A percentile compares a stretch with the other conserved stretches of the same genome.
These are phyloP conservation scores for Sonneratia caseolaris DNA, from an alignment of 345 rosid genomes.

Conservation along the genomic window DNA sequence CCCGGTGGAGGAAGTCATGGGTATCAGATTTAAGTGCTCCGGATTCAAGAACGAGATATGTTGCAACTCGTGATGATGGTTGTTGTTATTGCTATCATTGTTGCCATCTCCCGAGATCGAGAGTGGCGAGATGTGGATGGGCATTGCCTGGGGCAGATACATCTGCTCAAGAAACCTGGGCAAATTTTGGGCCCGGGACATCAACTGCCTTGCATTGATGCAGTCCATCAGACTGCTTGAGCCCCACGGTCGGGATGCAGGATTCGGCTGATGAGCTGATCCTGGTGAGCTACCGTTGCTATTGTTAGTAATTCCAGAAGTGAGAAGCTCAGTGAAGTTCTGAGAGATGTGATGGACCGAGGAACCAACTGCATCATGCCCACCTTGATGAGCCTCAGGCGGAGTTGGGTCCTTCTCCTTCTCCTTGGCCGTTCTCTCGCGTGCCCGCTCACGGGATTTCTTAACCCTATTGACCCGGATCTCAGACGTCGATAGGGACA, in stretches of 20 bases:
- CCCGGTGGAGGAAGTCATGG: conserved; percentile 30
- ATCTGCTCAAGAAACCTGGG: conserved; percentile 39
- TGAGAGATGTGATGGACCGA: conserved; percentile 36
- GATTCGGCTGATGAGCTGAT: conserved; percentile 30
- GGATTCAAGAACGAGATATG: conserved; percentile 56
- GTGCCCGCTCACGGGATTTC: conserved; percentile 66
- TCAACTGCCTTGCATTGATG: conserved; percentile 35
- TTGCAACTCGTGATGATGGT: conserved; percentile 45
- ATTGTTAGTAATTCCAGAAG: conserved; percentile 37
- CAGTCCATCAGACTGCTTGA: conserved; percentile 51
- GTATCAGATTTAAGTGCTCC: conserved; percentile 55
- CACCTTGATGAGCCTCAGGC: not conserved
- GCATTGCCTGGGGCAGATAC: conserved; percentile 19
- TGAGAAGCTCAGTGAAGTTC: conserved; percentile 73
- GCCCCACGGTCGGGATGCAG: conserved; percentile 44
- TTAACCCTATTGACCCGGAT: conserved; percentile 42
- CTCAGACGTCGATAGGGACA: conserved; percentile 71
- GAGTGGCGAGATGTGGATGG: conserved; percentile 13
- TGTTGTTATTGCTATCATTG: conserved; percentile 25
- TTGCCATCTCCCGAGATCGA: conserved; percentile 27
- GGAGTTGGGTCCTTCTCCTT: conserved; percentile 36
- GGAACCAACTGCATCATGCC: conserved; percentile 6
- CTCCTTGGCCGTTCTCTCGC: conserved; percentile 79
- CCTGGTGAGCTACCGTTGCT: conserved; percentile 26
- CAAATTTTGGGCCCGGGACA: conserved; percentile 28